Evolutionary conservation across 177 flowering plant genomes (phyloP).

Genomic region (Telopea speciosissima): DNA sequence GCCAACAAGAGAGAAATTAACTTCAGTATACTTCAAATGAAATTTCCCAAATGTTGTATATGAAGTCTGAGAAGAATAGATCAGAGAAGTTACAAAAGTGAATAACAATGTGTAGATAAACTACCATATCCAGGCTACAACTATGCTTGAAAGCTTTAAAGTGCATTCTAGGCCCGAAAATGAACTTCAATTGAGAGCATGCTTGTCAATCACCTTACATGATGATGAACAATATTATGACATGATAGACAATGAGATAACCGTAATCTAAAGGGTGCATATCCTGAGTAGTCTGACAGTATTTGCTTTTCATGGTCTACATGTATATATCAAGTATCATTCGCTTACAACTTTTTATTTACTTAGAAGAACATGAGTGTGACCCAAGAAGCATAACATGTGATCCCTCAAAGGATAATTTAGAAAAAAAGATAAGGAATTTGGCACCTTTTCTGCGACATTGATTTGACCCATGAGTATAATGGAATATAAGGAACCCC

Average conservation of each 20-base stretch:
- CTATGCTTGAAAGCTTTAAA: background rate
- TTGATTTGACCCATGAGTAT: slow-evolving; percentile 7
- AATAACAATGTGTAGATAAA: background rate
- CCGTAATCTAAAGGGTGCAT: background rate
- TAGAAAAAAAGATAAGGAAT: background rate
- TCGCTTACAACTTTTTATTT: background rate
- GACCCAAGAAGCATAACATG: background rate
- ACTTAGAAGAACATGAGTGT: background rate
- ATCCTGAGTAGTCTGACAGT: background rate
- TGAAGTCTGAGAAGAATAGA: background rate
- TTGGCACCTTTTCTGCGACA: background rate
- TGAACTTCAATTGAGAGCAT: background rate
- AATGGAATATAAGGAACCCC: background rate
- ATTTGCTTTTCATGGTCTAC: background rate
- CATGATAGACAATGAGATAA: background rate
- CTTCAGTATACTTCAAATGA: background rate
- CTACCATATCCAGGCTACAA: background rate
- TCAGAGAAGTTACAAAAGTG: background rate
- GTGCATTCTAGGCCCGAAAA: background rate
- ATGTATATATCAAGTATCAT: slow-evolving; percentile 3
- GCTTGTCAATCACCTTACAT: background rate
- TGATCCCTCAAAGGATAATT: slow-evolving; percentile 9
- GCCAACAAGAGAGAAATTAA: slow-evolving; percentile 1
- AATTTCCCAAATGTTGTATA: background rate
- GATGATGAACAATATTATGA: background rate